phyloP scores from a whole-genome alignment of 495 filamentous ascomycete genomes.

The Podospora didyma region DNA sequence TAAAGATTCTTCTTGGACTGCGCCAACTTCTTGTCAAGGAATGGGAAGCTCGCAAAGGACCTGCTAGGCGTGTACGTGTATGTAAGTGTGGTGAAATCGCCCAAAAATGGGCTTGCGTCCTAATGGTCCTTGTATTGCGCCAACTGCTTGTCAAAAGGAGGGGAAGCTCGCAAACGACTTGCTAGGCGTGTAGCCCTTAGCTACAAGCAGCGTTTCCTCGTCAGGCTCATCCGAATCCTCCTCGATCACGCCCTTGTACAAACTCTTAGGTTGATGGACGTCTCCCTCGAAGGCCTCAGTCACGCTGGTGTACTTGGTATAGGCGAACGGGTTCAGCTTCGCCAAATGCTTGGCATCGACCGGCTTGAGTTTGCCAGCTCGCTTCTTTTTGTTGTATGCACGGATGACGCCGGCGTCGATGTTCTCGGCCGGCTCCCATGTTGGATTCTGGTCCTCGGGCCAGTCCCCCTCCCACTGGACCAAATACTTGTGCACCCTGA shows the following conservation, averaged over 20 bases:
- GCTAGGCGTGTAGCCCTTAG: not conserved
- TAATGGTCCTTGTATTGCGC: not conserved
- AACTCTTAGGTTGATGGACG: slow-evolving; percentile 4
- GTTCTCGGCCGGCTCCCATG: slow-evolving; percentile 45
- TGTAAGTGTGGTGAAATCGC: too few relatives aligned
- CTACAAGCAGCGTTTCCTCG: slow-evolving; percentile 3
- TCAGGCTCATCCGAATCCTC: not conserved
- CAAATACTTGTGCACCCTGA: slow-evolving; percentile 32
- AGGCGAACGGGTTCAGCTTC: slow-evolving; percentile 5
- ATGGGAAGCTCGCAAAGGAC: not conserved
- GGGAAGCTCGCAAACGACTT: not conserved
- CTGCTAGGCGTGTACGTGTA: not conserved
- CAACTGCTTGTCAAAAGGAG: slow-evolving; percentile 6
- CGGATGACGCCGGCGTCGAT: slow-evolving; percentile 28
- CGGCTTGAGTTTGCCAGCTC: slow-evolving; percentile 11
- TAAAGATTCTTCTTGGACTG: not conserved
- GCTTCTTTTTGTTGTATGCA: slow-evolving; percentile 29
- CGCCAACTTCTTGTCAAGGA: slow-evolving; percentile 6
- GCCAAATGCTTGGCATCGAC: slow-evolving; percentile 11
- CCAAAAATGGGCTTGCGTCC: not conserved
- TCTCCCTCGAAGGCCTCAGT: slow-evolving; percentile 38
- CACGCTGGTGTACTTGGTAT: slow-evolving; percentile 34
- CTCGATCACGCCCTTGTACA: slow-evolving; percentile 6
- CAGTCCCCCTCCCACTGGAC: slow-evolving; percentile 47
- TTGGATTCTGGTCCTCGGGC: slow-evolving; percentile 42